These are phyloP conservation scores for Boletus tylopilopsis DNA, from an alignment of 768 basidiomycete species.

Conservation along the genomic window DNA sequence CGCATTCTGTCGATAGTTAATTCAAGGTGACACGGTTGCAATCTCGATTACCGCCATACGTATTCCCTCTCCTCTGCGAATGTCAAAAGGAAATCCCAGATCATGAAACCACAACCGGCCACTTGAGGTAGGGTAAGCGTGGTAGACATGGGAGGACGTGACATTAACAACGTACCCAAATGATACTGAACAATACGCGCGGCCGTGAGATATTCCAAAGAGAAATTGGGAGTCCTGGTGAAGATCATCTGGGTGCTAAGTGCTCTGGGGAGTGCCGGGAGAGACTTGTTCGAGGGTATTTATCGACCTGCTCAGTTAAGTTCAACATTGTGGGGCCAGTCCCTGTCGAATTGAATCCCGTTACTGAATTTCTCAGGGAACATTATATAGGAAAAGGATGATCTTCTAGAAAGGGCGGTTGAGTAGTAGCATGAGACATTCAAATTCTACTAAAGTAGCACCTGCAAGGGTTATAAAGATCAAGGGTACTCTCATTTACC, in stretches of 20 bases:
- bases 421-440: too few species aligned
- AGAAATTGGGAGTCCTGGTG: neutral
- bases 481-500: too few species aligned
- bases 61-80: constrained; percentile 24
- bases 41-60: constrained; percentile 29
- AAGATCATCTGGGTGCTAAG: constrained; percentile 3
- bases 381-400: too few species aligned
- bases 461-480: too few species aligned
- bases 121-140: constrained; percentile 14
- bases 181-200: constrained; percentile 7
- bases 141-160: neutral
- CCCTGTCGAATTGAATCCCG: too few species aligned
- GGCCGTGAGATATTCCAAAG: constrained; percentile 2
- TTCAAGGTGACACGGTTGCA: neutral
- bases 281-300: neutral
- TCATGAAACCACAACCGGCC: constrained; percentile 22
- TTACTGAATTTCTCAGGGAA: too few species aligned
- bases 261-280: too few species aligned
- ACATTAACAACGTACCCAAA: neutral
- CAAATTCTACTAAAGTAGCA: too few species aligned
- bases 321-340: too few species aligned
- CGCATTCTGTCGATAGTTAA: constrained; percentile 9
- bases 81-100: constrained; percentile 28
- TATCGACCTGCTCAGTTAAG: too few species aligned
- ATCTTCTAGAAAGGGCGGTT: too few species aligned